Conservation (phyloP, 2,329 filamentous ascomycete genomes). For the Alternaria arborescens region DNA sequence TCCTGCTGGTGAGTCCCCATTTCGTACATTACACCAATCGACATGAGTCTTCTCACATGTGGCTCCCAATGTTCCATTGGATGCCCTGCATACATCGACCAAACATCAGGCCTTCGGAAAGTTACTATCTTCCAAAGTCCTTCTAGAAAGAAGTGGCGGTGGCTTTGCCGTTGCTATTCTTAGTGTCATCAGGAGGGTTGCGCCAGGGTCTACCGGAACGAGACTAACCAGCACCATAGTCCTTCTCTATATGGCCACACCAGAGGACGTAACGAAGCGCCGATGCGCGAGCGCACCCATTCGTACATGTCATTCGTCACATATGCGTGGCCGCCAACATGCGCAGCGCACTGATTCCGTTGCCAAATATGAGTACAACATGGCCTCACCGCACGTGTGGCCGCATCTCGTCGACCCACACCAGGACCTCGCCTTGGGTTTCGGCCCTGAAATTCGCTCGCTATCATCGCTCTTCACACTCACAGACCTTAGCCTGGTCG, state of each 20-base stretch:
- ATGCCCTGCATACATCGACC: not conserved
- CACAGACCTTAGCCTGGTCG: slow-evolving; percentile 53
- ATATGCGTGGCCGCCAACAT: slow-evolving; percentile 33
- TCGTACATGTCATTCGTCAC: slow-evolving; percentile 32
- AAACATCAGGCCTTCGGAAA: not conserved
- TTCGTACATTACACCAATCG: not conserved
- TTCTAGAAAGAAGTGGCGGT: slow-evolving; percentile 10
- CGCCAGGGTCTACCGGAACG: slow-evolving; percentile 21
- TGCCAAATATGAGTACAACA: slow-evolving; percentile 36
- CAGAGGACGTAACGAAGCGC: slow-evolving; percentile 41
- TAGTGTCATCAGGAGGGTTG: slow-evolving; percentile 13
- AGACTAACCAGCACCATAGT: slow-evolving; percentile 44
- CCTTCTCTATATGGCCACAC: slow-evolving; percentile 53
- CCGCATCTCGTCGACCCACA: slow-evolving; percentile 25
- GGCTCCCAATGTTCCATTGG: no score
- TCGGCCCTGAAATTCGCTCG: slow-evolving; percentile 17
- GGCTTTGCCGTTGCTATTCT: slow-evolving; percentile 11
- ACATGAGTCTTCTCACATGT: not conserved
- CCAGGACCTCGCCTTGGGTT: slow-evolving; percentile 23
- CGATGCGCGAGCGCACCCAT: slow-evolving; percentile 27
- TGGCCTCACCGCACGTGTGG: slow-evolving; percentile 25
- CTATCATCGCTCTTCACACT: slow-evolving; percentile 33
- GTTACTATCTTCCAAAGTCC: not conserved
- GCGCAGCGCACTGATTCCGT: slow-evolving; percentile 23
- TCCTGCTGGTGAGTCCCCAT: slow-evolving; percentile 57